Conservation (phyloP, 345 rosid genomes). For the Kernera saxatilis region DNA sequence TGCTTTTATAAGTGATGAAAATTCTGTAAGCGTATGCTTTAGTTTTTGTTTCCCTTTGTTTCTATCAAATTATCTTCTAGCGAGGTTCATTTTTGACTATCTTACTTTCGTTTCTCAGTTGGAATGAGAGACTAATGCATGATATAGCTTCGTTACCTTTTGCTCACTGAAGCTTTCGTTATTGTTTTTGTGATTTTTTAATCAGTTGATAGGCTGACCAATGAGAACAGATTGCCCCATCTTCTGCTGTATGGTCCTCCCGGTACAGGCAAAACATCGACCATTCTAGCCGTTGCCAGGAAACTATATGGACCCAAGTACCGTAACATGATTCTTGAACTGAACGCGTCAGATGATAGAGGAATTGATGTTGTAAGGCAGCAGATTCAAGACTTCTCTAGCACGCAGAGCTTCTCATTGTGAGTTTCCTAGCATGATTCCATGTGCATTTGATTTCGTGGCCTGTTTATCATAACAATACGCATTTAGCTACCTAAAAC, state of each 20-base stretch:
- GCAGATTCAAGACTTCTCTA: constrained; percentile 95
- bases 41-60: no score
- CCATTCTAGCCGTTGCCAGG: constrained; percentile 92
- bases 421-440: constrained; percentile 35
- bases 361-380: constrained; percentile 93
- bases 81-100: not conserved
- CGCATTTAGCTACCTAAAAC: not conserved
- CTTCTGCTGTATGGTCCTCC: constrained; percentile 94
- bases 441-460: not conserved
- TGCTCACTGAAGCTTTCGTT: not conserved
- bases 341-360: constrained; percentile 94
- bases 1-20: not conserved
- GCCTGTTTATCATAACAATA: not conserved
- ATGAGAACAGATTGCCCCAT: constrained; percentile 92
- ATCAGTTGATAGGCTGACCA: constrained; percentile 90
- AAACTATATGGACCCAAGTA: constrained; percentile 86
- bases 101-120: not conserved
- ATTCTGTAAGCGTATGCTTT: no score
- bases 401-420: constrained; percentile 96
- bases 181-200: not conserved
- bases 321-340: constrained; percentile 91
- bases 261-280: constrained; percentile 97
- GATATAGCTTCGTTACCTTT: not conserved
- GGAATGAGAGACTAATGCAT: constrained; percentile 8
- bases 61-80: not conserved